A percentile compares a stretch with the other conserved stretches of the same genome.
Conservation (phyloP, 768 basidiomycete genomes). For the Candolleomyces efflorescens region DNA sequence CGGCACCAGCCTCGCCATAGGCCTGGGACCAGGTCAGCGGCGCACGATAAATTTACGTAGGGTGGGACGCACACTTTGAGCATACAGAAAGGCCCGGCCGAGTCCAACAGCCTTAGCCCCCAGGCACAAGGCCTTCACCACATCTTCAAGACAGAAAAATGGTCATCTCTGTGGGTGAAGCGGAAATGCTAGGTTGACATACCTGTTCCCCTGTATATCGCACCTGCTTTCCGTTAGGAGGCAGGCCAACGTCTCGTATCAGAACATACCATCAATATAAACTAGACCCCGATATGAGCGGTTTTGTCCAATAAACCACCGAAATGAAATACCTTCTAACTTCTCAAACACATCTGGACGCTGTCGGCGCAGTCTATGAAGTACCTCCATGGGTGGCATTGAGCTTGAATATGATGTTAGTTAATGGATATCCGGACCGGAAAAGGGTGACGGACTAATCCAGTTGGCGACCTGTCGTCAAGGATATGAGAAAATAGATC, state of each 20-base stretch:
- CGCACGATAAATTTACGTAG: neutral
- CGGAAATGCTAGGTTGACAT: neutral
- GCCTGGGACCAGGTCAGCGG: slow-evolving; percentile 39
- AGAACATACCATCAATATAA: slow-evolving; percentile 71
- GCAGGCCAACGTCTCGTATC: neutral
- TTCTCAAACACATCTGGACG: slow-evolving; percentile 72
- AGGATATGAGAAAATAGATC: slow-evolving; percentile 1
- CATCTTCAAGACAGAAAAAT: slow-evolving; percentile 39
- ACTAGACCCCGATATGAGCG: slow-evolving; percentile 37
- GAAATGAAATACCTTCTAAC: slow-evolving; percentile 50
- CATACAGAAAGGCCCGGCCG: slow-evolving; percentile 83
- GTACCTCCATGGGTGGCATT: slow-evolving; percentile 72
- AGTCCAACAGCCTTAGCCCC: slow-evolving; percentile 86
- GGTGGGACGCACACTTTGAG: slow-evolving; percentile 58
- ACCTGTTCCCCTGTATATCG: slow-evolving; percentile 13
- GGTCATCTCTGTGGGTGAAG: neutral
- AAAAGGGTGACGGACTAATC: slow-evolving; percentile 54
- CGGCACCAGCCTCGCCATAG: slow-evolving; percentile 69
- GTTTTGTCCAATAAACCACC: neutral
- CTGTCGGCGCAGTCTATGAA: slow-evolving; percentile 67
- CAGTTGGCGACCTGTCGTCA: slow-evolving; percentile 61
- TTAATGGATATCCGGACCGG: neutral
- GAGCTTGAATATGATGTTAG: slow-evolving; percentile 43
- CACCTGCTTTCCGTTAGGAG: slow-evolving; percentile 10
- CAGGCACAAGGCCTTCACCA: slow-evolving; percentile 85